Conservation (phyloP, 331 rosid genomes). For the Phaseolus coccineus region DNA sequence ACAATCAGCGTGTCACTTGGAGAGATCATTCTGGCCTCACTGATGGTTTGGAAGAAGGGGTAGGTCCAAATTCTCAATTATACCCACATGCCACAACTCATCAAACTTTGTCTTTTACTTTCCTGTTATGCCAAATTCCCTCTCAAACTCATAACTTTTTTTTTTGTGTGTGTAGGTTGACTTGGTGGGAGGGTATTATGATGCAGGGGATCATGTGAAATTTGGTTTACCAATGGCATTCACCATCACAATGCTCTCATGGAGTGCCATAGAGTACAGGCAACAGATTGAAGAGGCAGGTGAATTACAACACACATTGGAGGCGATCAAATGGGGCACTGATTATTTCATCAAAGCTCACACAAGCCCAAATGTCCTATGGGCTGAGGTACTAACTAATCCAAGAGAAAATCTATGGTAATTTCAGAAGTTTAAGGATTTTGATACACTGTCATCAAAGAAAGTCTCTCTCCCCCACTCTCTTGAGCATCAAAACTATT, state of each 20-base stretch:
- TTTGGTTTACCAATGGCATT: slow-evolving; percentile 98
- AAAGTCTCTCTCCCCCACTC: background rate
- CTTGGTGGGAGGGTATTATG: slow-evolving; percentile 96
- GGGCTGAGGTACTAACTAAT: slow-evolving; percentile 80
- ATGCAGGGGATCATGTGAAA: slow-evolving; percentile 99
- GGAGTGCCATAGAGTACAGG: slow-evolving; percentile 81
- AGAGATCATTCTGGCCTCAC: slow-evolving; percentile 97
- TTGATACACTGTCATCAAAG: background rate
- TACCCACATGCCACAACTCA: slow-evolving; percentile 8
- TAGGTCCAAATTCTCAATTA: slow-evolving; percentile 38
- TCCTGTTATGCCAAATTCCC: slow-evolving; percentile 3
- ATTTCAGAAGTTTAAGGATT: background rate
- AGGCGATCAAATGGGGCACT: slow-evolving; percentile 97
- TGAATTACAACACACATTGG: slow-evolving; percentile 81
- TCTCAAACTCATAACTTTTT: slow-evolving; percentile 20
- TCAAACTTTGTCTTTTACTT: slow-evolving; percentile 9
- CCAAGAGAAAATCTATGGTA: background rate
- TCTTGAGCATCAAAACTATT: background rate
- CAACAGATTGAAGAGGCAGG: slow-evolving; percentile 76
- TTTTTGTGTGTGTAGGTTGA: slow-evolving; percentile 66
- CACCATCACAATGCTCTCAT: slow-evolving; percentile 94
- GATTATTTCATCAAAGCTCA: slow-evolving; percentile 98
- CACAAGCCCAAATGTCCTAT: slow-evolving; percentile 84
- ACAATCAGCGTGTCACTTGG: slow-evolving; percentile 92
- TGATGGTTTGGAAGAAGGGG: slow-evolving; percentile 95